Evolutionary conservation across 352 stramenopile genomes (phyloP), one percentile per base, ranked within the genome.

Genomic region (Globisporangium apiculatum): DNA sequence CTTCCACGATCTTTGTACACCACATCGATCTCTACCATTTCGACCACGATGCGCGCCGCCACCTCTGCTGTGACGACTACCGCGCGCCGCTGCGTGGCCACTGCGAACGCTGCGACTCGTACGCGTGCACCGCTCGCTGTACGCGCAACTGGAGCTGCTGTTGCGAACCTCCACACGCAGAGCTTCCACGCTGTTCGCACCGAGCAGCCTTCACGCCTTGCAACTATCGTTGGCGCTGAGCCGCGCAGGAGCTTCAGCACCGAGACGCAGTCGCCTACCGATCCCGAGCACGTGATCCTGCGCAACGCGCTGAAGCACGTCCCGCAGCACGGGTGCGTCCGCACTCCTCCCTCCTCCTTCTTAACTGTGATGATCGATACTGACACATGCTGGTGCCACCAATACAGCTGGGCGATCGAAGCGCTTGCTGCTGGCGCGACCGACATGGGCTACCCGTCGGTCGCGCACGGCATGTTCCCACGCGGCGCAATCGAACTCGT

Each of bases 401-500:
- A 12, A 61, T 3, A 7, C 62, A 94, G 84, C 57, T 94, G 84
- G 84, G 87, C 69, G 18, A 66, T 90, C 17, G 80, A 92, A 38
- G 77, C 84, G 47, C 59, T 94, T 14, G 83, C 76, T 47, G 75
- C 75, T n/a, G 82, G 84, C 24, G 82, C 84, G 8, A 77, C 67
- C 15, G 80, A 89, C 51, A 65, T 75, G 4, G 82, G 79, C 7
- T 91, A 80, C 50, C 85, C 85, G 12, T 92, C 85, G 14, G 77
- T 92, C 1, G 83, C 85, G 46, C 85, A 95, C 48, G 85, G 85
- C 31, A 91, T 92, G 83, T 84, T 95, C 48, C 60, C 74, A 10
- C 81, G 82, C 40, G 85, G 85, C 18, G 68, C 79, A 41, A 73
- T 90, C n/a, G 83, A 93, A 42, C 65, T 95, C 18, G 85, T 93